Evolutionary conservation across 2,329 filamentous ascomycete genomes (phyloP).

Genomic region (Colletotrichum limetticola): DNA sequence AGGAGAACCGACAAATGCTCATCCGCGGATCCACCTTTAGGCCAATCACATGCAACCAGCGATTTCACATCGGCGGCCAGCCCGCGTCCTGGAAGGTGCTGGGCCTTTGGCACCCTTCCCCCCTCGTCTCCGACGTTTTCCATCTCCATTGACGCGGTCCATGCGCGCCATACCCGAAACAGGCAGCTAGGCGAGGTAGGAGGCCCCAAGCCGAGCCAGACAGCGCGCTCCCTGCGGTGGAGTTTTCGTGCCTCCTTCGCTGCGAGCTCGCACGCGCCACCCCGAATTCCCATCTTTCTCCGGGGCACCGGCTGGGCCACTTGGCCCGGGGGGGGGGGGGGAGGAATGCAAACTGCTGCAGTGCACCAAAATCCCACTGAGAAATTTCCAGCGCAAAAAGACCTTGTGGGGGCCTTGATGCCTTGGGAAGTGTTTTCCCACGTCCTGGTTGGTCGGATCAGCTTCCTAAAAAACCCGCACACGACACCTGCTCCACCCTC

Average conservation of each 20-base stretch:
- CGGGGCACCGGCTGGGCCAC: conserved; percentile 16
- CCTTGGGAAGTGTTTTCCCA: conserved; percentile 14
- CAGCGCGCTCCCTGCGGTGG: conserved; percentile 11
- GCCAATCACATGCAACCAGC: conserved; percentile 34
- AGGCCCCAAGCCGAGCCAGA: conserved; percentile 15
- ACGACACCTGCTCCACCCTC: conserved; percentile 34
- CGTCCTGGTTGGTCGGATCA: conserved; percentile 19
- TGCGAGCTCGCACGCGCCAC: conserved; percentile 29
- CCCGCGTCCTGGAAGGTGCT: neutral
- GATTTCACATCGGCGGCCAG: conserved; percentile 3
- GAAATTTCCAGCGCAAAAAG: conserved; percentile 29
- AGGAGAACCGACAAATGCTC: too few species aligned
- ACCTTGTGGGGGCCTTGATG: conserved; percentile 11
- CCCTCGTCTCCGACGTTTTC: conserved; percentile 17
- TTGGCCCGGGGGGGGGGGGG: neutral
- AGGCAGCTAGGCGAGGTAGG: conserved; percentile 25
- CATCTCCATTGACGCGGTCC: neutral
- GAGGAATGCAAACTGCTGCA: neutral
- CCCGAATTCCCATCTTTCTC: conserved; percentile 30
- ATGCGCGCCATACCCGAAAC: conserved; percentile 21
- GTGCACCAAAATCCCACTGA: conserved; percentile 12
- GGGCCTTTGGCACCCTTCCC: neutral
- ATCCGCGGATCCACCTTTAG: conserved; percentile 9
- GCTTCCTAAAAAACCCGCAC: conserved; percentile 38
- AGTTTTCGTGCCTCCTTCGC: neutral